Conservation (phyloP, 352 stramenopile species). For the Phytophthora tubulina region DNA sequence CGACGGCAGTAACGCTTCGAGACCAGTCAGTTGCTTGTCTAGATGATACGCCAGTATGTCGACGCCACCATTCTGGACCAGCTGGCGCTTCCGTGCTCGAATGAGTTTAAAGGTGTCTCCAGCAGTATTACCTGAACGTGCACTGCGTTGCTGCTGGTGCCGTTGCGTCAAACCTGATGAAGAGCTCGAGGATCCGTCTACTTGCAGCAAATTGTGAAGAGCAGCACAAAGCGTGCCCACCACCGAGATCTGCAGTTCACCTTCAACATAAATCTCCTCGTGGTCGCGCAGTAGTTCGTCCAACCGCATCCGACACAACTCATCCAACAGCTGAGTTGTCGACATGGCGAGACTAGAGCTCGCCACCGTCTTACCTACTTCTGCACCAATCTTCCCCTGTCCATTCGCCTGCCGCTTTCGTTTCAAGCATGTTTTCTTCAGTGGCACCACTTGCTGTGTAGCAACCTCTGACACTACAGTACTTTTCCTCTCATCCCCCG, state of each 20-base stretch:
- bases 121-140: constrained; percentile 22
- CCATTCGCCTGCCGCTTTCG: constrained; percentile 40
- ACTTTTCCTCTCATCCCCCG: constrained; percentile 19
- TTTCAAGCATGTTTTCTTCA: constrained; percentile 65
- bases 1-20: constrained; percentile 13
- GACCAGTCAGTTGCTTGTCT: constrained; percentile 3
- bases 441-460: not conserved
- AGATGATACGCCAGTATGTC: constrained; percentile 34
- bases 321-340: constrained; percentile 13
- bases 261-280: constrained; percentile 51
- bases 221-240: constrained; percentile 44
- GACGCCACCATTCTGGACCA: constrained; percentile 55
- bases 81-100: constrained; percentile 45
- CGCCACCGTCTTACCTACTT: not conserved
- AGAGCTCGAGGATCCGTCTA: constrained; percentile 23
- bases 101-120: constrained; percentile 42
- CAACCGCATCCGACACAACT: constrained; percentile 23
- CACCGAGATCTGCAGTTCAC: constrained; percentile 38
- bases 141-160: constrained; percentile 10
- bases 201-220: constrained; percentile 60
- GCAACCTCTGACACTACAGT: not conserved
- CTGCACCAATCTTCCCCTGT: constrained; percentile 1
- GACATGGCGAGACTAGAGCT: not conserved
- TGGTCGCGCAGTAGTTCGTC: constrained; percentile 37
- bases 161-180: not conserved